Percentiles rank a stretch among this genome's conserved stretches.
phyloP scores from a whole-genome alignment of 1,139 yeast genomes.

The Ogataea hybrid region DNA sequence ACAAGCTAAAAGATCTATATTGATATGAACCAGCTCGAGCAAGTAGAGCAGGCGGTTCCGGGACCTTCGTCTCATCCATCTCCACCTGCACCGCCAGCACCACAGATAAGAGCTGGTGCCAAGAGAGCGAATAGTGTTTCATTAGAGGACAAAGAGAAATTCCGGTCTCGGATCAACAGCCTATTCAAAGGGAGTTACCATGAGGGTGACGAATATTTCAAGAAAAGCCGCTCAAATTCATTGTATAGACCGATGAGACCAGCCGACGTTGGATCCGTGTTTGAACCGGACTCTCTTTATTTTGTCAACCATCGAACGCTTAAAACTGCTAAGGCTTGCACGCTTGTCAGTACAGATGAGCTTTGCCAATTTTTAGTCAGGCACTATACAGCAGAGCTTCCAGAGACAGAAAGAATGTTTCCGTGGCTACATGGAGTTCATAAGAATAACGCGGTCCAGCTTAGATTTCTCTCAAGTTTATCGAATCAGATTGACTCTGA shows the following conservation, averaged over 20 bases:
- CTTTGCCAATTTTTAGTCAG: constrained; percentile 37
- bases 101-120: constrained; percentile 19
- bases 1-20: not conserved
- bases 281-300: constrained; percentile 19
- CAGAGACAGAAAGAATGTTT: constrained; percentile 66
- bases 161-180: constrained; percentile 24
- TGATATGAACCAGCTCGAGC: constrained; percentile 12
- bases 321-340: constrained; percentile 15
- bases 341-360: constrained; percentile 26
- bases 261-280: constrained; percentile 4
- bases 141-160: constrained; percentile 27
- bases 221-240: constrained; percentile 13
- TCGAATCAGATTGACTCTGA: constrained; percentile 17
- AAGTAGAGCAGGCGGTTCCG: constrained; percentile 10
- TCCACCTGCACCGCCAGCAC: not conserved
- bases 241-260: constrained; percentile 7
- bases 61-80: constrained; percentile 3
- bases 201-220: constrained; percentile 11
- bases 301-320: constrained; percentile 19
- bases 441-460: constrained; percentile 49
- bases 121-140: constrained; percentile 32
- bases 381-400: constrained; percentile 55
- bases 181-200: constrained; percentile 16
- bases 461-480: constrained; percentile 31
- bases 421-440: constrained; percentile 91